phyloP scores from a whole-genome alignment of 2,329 filamentous ascomycete genomes.

The Penicillium sp. region DNA sequence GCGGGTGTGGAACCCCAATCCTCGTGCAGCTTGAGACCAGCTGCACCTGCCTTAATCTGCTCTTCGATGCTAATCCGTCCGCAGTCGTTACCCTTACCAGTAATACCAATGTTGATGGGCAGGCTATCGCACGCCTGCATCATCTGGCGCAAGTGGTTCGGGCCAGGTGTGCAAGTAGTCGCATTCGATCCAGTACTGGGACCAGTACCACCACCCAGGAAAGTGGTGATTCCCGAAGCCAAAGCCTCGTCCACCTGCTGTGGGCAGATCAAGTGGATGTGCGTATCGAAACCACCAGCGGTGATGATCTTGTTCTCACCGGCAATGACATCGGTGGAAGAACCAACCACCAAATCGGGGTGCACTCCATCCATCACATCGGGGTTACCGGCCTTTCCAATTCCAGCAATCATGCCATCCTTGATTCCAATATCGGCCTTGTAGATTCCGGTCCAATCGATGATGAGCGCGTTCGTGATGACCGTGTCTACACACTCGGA shows the following conservation, averaged over 20 bases:
- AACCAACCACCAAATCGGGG: conserved; percentile 76
- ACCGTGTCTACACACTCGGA: conserved; percentile 77
- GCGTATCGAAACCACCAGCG: conserved; percentile 83
- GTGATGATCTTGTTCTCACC: conserved; percentile 90
- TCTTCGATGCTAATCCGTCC: conserved; percentile 70
- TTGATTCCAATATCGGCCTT: conserved; percentile 97
- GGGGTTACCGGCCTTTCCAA: conserved; percentile 96
- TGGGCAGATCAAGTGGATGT: conserved; percentile 94
- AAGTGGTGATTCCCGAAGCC: conserved; percentile 82
- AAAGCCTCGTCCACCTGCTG: conserved; percentile 85
- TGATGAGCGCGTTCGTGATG: conserved; percentile 82
- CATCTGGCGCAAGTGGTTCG: conserved; percentile 82
- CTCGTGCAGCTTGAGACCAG: conserved; percentile 91
- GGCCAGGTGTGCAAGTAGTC: conserved; percentile 89
- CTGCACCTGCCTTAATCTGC: conserved; percentile 79
- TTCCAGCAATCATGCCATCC: conserved; percentile 78
- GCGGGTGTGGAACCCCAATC: conserved; percentile 93
- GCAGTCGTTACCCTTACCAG: conserved; percentile 90
- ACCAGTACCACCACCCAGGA: conserved; percentile 87
- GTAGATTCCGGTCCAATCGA: conserved; percentile 91
- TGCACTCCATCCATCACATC: conserved; percentile 91
- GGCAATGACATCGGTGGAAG: conserved; percentile 88
- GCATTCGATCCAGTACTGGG: conserved; percentile 90
- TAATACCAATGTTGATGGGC: conserved; percentile 87
- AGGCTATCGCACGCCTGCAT: conserved; percentile 80